Percentiles rank a stretch among this genome's conserved stretches.
These are phyloP conservation scores for Schwanniomyces sp. DNA, from an alignment of 805 yeast genomes.

Conservation along the genomic window DNA sequence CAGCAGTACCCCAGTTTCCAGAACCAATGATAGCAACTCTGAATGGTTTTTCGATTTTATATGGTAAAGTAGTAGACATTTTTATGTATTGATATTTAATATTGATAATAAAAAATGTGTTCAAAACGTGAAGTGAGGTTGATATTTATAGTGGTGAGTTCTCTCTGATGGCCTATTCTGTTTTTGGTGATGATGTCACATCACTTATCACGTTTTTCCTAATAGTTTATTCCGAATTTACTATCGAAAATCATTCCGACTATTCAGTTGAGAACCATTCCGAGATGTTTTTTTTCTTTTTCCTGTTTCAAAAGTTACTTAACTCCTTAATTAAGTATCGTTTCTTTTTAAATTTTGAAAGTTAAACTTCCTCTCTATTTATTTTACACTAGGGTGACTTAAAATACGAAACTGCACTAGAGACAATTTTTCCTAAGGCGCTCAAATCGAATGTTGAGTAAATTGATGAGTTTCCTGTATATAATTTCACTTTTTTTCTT, in stretches of 20 bases:
- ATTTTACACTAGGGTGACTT: no score
- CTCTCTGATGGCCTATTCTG: background rate
- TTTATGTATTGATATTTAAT: background rate
- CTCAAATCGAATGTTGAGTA: background rate
- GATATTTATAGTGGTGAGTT: background rate
- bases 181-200: background rate
- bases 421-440: background rate
- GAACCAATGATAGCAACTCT: slow-evolving; percentile 44
- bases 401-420: no score
- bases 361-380: no score
- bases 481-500: background rate
- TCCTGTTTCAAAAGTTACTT: no score
- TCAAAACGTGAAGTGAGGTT: background rate
- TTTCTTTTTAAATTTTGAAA: no score
- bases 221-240: background rate
- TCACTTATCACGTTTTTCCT: background rate
- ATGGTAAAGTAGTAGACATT: slow-evolving; percentile 24
- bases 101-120: background rate
- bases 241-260: background rate
- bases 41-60: slow-evolving; percentile 30
- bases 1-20: slow-evolving; percentile 51
- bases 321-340: no score
- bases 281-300: background rate
- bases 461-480: background rate
- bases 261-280: background rate